These are phyloP conservation scores for Ophiosphaerella herpotricha DNA, from an alignment of 2,329 filamentous ascomycete species.

Conservation along the genomic window DNA sequence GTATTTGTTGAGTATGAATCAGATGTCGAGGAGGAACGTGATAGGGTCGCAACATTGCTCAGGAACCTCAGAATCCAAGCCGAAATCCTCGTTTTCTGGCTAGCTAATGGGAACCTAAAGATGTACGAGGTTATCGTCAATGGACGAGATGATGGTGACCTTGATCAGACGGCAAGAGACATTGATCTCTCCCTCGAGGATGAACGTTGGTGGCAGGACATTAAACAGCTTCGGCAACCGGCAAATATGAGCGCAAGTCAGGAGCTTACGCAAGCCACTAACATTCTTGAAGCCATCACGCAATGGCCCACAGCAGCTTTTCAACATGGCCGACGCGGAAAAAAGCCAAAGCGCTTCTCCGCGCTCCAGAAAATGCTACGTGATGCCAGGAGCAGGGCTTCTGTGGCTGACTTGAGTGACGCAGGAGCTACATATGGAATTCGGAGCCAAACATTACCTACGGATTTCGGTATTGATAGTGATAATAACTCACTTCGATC, in stretches of 20 bases:
- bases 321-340: constrained; percentile 54
- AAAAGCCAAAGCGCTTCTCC: constrained; percentile 55
- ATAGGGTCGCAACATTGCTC: constrained; percentile 72
- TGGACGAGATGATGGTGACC: constrained; percentile 58
- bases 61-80: constrained; percentile 83
- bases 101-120: constrained; percentile 72
- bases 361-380: constrained; percentile 67
- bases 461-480: constrained; percentile 57
- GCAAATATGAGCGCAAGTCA: constrained; percentile 47
- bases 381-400: constrained; percentile 59
- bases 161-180: constrained; percentile 60
- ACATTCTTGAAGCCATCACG: constrained; percentile 49
- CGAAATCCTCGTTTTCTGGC: constrained; percentile 76
- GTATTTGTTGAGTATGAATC: constrained; percentile 90
- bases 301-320: constrained; percentile 60
- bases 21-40: constrained; percentile 78
- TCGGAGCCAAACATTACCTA: constrained; percentile 72
- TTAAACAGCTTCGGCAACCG: constrained; percentile 58
- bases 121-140: constrained; percentile 80
- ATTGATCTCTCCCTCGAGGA: constrained; percentile 70
- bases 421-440: constrained; percentile 73
- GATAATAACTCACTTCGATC: constrained; percentile 37
- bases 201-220: constrained; percentile 82
- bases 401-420: constrained; percentile 53
- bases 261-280: constrained; percentile 51